These are phyloP conservation scores for Rhodotorula sp. DNA, from an alignment of 1,284 basidiomycete genomes.

Conservation along the genomic window DNA sequence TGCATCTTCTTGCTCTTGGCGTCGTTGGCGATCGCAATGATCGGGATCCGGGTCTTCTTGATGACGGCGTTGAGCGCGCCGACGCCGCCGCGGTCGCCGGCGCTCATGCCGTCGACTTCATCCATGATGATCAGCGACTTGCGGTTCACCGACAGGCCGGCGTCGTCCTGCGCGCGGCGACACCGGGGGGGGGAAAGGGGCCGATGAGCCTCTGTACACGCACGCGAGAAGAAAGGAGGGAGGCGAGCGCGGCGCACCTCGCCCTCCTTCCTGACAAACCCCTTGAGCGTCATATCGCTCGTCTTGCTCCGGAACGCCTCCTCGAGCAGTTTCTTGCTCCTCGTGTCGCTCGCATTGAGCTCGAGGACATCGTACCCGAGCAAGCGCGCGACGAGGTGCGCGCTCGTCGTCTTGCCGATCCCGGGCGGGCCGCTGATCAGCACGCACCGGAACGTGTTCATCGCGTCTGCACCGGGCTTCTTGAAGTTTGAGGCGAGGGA, in stretches of 20 bases:
- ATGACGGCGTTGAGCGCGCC: constrained; percentile 90
- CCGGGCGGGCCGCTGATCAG: constrained; percentile 92
- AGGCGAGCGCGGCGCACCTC: constrained; percentile 44
- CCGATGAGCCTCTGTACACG: neutral
- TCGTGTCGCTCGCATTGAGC: constrained; percentile 90
- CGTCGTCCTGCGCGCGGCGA: neutral
- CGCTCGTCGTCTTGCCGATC: constrained; percentile 96
- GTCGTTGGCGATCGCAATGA: constrained; percentile 98
- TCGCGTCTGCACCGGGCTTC: constrained; percentile 88
- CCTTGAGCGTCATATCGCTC: constrained; percentile 77
- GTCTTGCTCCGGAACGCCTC: constrained; percentile 59
- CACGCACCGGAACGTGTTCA: constrained; percentile 82
- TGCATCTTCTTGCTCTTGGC: constrained; percentile 82
- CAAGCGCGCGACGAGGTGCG: constrained; percentile 84
- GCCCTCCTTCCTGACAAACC: constrained; percentile 64
- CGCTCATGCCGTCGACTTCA: constrained; percentile 98
- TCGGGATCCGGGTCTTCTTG: constrained; percentile 93
- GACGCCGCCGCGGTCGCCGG: constrained; percentile 89
- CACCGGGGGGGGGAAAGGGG: neutral
- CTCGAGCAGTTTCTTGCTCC: constrained; percentile 96
- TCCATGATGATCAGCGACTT: constrained; percentile 95
- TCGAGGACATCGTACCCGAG: constrained; percentile 91
- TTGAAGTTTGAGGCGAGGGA: constrained; percentile 78
- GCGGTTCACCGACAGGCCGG: constrained; percentile 66
- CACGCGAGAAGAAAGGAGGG: neutral